A percentile compares a stretch with the other conserved stretches of the same genome.
Evolutionary conservation across 2,329 filamentous ascomycete genomes (phyloP).

Genomic region (Neofusicoccum laricinum): DNA sequence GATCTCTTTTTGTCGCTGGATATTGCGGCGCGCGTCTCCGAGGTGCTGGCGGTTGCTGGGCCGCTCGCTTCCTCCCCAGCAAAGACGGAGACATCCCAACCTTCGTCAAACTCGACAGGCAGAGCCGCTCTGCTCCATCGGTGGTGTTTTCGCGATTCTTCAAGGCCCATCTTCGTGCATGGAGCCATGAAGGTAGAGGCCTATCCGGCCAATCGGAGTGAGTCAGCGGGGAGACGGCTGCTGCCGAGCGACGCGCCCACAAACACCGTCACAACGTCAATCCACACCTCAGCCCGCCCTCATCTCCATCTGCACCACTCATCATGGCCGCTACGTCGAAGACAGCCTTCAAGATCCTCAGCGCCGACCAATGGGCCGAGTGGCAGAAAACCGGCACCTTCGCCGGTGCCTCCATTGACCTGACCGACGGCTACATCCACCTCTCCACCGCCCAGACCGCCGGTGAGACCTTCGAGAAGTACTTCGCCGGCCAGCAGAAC

Average conservation of each 20-base stretch:
- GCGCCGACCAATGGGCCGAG: constrained; percentile 7
- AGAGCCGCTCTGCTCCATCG: too few relatives aligned
- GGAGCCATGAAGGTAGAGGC: too few relatives aligned
- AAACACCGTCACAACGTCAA: neutral
- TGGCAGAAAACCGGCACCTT: constrained; percentile 15
- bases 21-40: too few relatives aligned
- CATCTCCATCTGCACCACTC: neutral
- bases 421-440: constrained; percentile 21
- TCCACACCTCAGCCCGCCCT: neutral
- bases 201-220: too few relatives aligned
- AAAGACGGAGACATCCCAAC: too few relatives aligned
- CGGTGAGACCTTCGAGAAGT: constrained; percentile 17
- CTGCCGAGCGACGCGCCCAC: too few relatives aligned
- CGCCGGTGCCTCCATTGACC: constrained; percentile 19
- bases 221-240: too few relatives aligned
- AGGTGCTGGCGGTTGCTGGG: too few relatives aligned
- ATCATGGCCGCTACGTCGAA: neutral
- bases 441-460: constrained; percentile 18
- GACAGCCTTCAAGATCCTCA: constrained; percentile 20
- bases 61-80: too few relatives aligned
- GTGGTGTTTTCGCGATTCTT: too few relatives aligned
- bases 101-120: too few relatives aligned
- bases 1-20: neutral
- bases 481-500: constrained; percentile 11
- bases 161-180: too few relatives aligned